These are phyloP conservation scores for Pseudognaphalium luteoalbum DNA, from an alignment of 129 eudicot genomes.

Conservation along the genomic window DNA sequence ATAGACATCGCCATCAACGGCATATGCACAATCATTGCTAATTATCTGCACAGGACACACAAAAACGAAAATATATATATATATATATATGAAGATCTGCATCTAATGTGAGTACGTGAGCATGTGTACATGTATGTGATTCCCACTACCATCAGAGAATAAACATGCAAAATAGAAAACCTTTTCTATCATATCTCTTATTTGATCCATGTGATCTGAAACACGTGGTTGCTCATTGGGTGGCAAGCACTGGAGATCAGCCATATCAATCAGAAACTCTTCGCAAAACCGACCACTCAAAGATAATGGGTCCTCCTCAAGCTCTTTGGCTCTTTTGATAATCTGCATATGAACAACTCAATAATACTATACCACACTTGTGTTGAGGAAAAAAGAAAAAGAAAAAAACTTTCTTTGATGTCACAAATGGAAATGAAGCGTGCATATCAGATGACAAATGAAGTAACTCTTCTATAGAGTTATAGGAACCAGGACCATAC, in stretches of 20 bases:
- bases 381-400: neutral
- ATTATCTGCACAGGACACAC: constrained; percentile 52
- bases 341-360: constrained; percentile 50
- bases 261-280: constrained; percentile 70
- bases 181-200: constrained; percentile 69
- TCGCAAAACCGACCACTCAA: constrained; percentile 71
- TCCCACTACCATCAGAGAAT: neutral
- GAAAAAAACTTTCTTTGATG: neutral
- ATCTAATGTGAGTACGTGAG: neutral
- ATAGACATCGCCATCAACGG: constrained; percentile 80
- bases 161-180: constrained; percentile 28
- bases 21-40: constrained; percentile 57
- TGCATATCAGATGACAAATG: neutral
- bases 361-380: constrained; percentile 14
- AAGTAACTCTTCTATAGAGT: neutral
- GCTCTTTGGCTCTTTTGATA: constrained; percentile 77
- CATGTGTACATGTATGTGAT: neutral
- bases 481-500: neutral
- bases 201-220: constrained; percentile 80
- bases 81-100: neutral
- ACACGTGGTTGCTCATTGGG: constrained; percentile 83
- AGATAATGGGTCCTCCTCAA: constrained; percentile 60
- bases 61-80: neutral
- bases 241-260: constrained; percentile 76
- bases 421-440: neutral